Conservation (phyloP, 2,329 filamentous ascomycete species). For the Stromatinia cepivora region DNA sequence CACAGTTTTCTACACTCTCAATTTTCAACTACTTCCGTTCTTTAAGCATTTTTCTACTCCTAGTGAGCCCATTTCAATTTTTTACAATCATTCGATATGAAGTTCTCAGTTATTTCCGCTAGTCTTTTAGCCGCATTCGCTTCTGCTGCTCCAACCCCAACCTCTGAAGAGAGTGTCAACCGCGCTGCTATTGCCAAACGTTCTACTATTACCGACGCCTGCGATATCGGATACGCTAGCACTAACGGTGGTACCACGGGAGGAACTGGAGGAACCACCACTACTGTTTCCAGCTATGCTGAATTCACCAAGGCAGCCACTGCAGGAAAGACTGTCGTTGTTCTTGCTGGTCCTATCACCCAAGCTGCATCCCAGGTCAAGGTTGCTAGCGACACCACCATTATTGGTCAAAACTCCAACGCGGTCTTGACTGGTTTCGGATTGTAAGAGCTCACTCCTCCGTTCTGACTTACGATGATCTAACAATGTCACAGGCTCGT, state of each 20-base stretch:
- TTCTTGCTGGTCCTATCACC: constrained; percentile 9
- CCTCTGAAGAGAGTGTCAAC: constrained; percentile 4
- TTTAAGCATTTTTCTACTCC: neutral
- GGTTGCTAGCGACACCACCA: constrained; percentile 21
- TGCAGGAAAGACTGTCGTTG: constrained; percentile 15
- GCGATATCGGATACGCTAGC: constrained; percentile 48
- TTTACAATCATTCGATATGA: constrained; percentile 18
- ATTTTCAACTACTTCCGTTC: neutral
- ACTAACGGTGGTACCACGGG: constrained; percentile 49
- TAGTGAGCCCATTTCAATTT: neutral
- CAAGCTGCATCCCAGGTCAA: constrained; percentile 8
- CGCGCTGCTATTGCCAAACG: constrained; percentile 45
- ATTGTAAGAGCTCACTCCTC: constrained; percentile 5
- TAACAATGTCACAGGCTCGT: constrained; percentile 9
- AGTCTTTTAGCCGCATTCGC: constrained; percentile 20
- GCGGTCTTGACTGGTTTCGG: constrained; percentile 16
- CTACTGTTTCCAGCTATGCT: constrained; percentile 49
- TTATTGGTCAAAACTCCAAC: constrained; percentile 9
- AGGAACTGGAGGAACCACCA: constrained; percentile 47
- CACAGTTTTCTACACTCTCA: constrained; percentile 6
- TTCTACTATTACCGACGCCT: constrained; percentile 41
- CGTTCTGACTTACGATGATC: neutral
- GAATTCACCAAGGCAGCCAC: constrained; percentile 37
- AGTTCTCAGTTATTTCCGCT: constrained; percentile 17
- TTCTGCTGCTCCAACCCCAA: constrained; percentile 22